These are phyloP conservation scores for Arachis hypogaea DNA, from an alignment of 306 rosid species.

Conservation along the genomic window DNA sequence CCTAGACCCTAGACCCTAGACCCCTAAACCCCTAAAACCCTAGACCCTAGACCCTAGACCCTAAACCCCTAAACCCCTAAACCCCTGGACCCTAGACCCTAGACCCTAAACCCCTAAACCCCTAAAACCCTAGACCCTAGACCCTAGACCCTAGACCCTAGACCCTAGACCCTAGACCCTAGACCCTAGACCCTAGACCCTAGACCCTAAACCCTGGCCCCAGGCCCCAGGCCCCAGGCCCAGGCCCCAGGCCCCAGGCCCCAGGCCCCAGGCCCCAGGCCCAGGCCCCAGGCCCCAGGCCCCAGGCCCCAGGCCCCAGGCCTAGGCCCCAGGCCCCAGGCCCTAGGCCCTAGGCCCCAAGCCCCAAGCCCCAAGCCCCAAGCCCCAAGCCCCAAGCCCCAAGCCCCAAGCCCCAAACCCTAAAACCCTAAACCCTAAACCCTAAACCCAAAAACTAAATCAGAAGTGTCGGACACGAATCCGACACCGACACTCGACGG, in stretches of 20 bases:
- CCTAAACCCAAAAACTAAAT: too few relatives aligned
- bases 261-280: neutral
- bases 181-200: neutral
- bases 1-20: neutral
- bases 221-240: neutral
- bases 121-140: neutral
- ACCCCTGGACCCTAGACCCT: neutral
- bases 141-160: neutral
- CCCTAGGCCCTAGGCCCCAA: neutral
- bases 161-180: neutral
- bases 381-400: too few relatives aligned
- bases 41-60: neutral
- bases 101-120: neutral
- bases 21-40: neutral
- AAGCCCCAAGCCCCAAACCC: too few relatives aligned
- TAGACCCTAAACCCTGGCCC: constrained; percentile 1
- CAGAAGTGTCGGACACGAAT: too few relatives aligned
- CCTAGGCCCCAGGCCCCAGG: neutral
- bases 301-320: too few relatives aligned
- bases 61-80: neutral
- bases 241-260: constrained; percentile 1
- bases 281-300: too few relatives aligned
- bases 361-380: neutral
- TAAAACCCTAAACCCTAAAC: too few relatives aligned
- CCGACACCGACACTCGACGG: too few relatives aligned